Base-by-base conservation (phyloP, 208 protist genomes). In the Balamuthia mandrillaris region DNA sequence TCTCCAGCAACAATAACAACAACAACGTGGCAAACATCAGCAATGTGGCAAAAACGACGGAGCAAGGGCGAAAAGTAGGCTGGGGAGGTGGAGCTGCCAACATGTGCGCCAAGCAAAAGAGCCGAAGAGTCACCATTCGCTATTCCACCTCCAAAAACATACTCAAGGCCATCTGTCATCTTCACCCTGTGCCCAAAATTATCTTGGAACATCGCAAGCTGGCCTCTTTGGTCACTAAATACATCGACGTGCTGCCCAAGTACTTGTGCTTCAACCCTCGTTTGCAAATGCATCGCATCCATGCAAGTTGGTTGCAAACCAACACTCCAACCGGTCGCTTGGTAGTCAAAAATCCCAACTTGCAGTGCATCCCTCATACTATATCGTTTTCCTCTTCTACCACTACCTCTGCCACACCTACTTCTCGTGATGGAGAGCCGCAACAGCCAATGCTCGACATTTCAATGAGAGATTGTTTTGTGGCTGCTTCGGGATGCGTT, bases 181-280 rank as follows among this genome's bases (percentile, higher is more conserved):
- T 35, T 27, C 77, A 84, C 21, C 77, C 77, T 10, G 37, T 84
- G 3, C 77, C 77, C 27, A 29, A 7, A 1, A 37, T 84, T 24
- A 44, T 84, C 21, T 31, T 84, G 2, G 77, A 84, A 29, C 77
- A 84, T 21, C 51, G 77, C 24, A 84, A 84, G 41, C 49, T 84
- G 35, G 68, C 42, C 2, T 39, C 45, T 9, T 35, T 79, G 27
- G 58, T 79, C 49, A 79, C 70, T 33, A 79, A 79, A 47, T 79
- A 79, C 49, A 79, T 79, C 49, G 70, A 79, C 45, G 70, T 79
- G 49, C 70, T 79, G 42, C 70, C 70, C 42, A 79, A 79, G 49
- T 79, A 79, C 49, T 42, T 79, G 18, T n/a, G 70, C 37, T 79
- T 45, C 45, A 79, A n/a, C 45, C 2, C 27, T 1, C 42, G 45